Conservation (phyloP, 2,329 filamentous ascomycete species). For the Fonsecaea erecta region DNA sequence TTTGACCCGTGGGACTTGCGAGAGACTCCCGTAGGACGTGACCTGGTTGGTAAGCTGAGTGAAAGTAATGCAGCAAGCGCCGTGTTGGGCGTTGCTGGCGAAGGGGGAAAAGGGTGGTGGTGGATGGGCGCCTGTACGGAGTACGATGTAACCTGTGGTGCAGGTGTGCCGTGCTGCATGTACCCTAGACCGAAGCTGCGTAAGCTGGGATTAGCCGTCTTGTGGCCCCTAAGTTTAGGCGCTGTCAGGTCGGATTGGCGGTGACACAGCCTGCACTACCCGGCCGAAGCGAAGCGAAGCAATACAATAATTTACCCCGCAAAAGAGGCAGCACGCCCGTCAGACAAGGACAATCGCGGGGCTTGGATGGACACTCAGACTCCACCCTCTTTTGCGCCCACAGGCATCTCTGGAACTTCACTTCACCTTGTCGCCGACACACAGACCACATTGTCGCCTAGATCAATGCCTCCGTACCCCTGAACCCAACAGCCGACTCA, state of each 20-base stretch:
- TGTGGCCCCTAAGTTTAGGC: background rate
- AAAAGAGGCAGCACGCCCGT: background rate
- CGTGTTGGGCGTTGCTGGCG: background rate
- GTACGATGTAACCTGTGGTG: conserved; percentile 1
- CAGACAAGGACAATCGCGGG: background rate
- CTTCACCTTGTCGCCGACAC: background rate
- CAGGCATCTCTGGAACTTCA: background rate
- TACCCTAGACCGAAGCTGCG: background rate
- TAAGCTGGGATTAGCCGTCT: background rate
- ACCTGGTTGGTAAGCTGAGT: background rate
- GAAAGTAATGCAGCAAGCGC: background rate
- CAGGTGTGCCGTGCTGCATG: background rate
- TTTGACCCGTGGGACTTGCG: background rate
- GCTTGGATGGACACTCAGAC: background rate
- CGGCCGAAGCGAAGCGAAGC: background rate
- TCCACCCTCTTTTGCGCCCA: background rate
- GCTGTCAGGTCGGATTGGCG: background rate
- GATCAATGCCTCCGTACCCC: background rate
- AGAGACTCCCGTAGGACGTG: background rate
- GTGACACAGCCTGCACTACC: background rate
- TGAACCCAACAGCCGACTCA: background rate
- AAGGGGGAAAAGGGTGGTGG: background rate
- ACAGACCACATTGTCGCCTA: background rate
- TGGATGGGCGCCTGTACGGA: background rate
- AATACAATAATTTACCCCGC: background rate